Percentiles rank a stretch among this genome's conserved stretches.
phyloP scores from a whole-genome alignment of 108 stramenopile species.

The Cyclotella atomus region DNA sequence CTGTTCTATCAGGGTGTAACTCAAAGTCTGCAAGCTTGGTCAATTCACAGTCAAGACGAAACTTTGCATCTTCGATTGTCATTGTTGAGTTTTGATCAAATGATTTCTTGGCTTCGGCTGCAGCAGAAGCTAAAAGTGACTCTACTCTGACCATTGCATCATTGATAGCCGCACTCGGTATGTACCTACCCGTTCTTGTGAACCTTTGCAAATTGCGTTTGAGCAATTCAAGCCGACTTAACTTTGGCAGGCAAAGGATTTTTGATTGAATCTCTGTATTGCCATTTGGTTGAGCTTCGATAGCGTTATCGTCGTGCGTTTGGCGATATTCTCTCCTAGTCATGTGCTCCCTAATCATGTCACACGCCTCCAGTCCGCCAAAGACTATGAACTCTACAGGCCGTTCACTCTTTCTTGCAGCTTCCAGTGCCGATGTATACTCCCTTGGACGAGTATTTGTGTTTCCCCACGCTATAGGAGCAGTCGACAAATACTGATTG shows the following conservation, averaged over 20 bases:
- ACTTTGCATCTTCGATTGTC: constrained; percentile 38
- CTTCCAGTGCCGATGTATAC: constrained; percentile 65
- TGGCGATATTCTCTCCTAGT: constrained; percentile 33
- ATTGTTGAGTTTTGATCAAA: neutral
- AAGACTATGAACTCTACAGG: constrained; percentile 76
- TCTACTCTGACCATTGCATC: constrained; percentile 64
- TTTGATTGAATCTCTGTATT: neutral
- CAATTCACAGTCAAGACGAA: constrained; percentile 50
- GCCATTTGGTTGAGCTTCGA: neutral
- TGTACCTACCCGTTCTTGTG: constrained; percentile 64
- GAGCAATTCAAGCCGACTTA: constrained; percentile 50
- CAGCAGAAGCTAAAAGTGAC: constrained; percentile 43
- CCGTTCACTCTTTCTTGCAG: constrained; percentile 55
- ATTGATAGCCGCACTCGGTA: constrained; percentile 63
- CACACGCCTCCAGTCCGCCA: constrained; percentile 52
- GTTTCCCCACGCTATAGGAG: constrained; percentile 73
- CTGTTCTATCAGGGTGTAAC: constrained; percentile 53
- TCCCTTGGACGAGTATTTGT: constrained; percentile 80
- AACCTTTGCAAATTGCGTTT: constrained; percentile 66
- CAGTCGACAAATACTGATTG: neutral
- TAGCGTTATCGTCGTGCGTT: neutral
- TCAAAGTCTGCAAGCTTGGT: constrained; percentile 51
- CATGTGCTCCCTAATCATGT: constrained; percentile 39
- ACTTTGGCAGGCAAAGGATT: constrained; percentile 38
- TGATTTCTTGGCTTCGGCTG: constrained; percentile 31